Evolutionary conservation across 2,329 filamentous ascomycete genomes (phyloP), one percentile per base, ranked within the genome.

Genomic region (Calycina marina): DNA sequence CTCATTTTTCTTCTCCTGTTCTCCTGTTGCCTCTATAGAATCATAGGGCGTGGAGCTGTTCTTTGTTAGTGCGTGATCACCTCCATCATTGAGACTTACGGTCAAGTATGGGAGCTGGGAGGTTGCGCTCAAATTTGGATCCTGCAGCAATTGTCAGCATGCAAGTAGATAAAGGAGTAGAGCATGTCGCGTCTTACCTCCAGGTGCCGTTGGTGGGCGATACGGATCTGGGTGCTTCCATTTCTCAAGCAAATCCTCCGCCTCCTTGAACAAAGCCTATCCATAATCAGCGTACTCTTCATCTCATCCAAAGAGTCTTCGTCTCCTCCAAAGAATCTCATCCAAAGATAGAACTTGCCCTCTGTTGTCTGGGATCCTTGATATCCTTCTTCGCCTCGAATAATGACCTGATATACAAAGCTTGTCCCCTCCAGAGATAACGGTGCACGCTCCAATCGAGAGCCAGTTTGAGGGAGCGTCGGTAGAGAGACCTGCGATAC

Each of bases 151-250:
- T 3, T 35, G 29, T 46, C 22, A 45, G 34, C 18, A 35, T 15
- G 17, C 14, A 27, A 14, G 27, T 18, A 20, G n/a, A n/a, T n/a
- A n/a, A n/a, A n/a, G n/a, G n/a, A n/a, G n/a, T n/a, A n/a, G n/a
- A n/a, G n/a, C n/a, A n/a, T n/a, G n/a, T n/a, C n/a, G 30, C 26
- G 5, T 39, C 69, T 43, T 63, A 90, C 88, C 90, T 68, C 90
- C 90, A 8, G 90, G 90, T 24, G 90, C 88, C 25, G 84, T 93
- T 10, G 90, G 90, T 43, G 78, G 72, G 46, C 72, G 66, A 56
- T 93, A 96, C 18, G 90, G 86, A 56, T 98, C 90, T 3, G 90
- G 90, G 53, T 98, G 90, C 62, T 96, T 96, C 88, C 88, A 98
- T 57, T 77, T 81, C 51, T 90, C 74, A 41, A 98, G 63, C 37